Base-by-base conservation (phyloP, 1,284 basidiomycete species). In the Leccinum angustisporum region DNA sequence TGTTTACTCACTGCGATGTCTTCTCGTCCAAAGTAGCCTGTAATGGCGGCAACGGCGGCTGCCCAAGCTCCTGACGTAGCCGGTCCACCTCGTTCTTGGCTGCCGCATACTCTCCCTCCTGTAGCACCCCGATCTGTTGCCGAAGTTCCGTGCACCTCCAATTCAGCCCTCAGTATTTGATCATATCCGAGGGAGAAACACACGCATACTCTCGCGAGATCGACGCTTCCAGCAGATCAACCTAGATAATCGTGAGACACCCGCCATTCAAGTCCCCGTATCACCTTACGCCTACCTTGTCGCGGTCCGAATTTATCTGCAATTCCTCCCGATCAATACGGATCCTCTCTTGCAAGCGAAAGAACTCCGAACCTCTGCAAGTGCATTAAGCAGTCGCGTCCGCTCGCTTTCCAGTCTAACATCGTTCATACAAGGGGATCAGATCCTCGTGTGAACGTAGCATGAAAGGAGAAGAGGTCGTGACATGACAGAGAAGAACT, bases 261-360 rank as follows among this genome's bases (percentile, higher is more conserved):
- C 56, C 56, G 27, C 25, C 48, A 50, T 46, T 18, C 40, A 46
- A 46, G 43, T 46, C 56, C 58, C 31, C 60, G 52, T 55, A 31
- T 50, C 48, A 59, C 62, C 57, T 18, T 38, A 53, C 50, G 65
- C 74, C 63, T 67, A 83, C 89, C 80, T 88, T 88, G 76, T 91
- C 90, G 25, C 89, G 82, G 72, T 92, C 88, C 71, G 89, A 87
- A 69, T 91, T 91, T 33, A 92, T 82, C 88, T 91, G 53, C 31
- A 53, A 38, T 27, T 3, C n/a, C 33, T 25, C 58, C 43, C 14
- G 63, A 48, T 65, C 64, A 72, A 60, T 61, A 57, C 4, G 13
- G 14, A 61, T 40, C 7, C 54, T 36, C 48, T 25, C 31, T 27
- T 5, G 54, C 57, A 43, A 61, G n/a, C 53, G 16, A 60, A 56